Percentiles rank a stretch among this genome's conserved stretches.
phyloP scores from a whole-genome alignment of 208 protist species.

The Histomonas meleagridis region DNA sequence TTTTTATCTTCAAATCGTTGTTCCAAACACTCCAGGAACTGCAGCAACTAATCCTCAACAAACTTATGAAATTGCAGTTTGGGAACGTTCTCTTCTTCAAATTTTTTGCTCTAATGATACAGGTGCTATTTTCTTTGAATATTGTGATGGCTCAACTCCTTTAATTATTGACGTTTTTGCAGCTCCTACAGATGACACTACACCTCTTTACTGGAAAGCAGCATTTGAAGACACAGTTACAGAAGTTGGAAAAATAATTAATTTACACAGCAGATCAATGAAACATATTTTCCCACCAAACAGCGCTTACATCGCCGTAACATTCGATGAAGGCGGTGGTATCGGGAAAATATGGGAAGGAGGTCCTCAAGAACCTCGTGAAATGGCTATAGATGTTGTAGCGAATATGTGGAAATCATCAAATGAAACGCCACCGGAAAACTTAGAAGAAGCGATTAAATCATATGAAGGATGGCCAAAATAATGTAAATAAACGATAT shows the following conservation, averaged over 20 bases:
- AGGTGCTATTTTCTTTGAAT: neutral
- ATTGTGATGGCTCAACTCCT: neutral
- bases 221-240: neutral
- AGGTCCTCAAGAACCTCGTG: neutral
- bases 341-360: neutral
- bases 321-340: neutral
- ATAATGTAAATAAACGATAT: no score
- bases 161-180: constrained; percentile 5
- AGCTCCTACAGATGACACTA: neutral
- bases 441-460: neutral
- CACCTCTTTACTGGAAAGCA: neutral
- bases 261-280: neutral
- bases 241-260: neutral
- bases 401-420: neutral
- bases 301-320: neutral
- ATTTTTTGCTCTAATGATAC: neutral
- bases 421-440: neutral
- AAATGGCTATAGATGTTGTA: neutral
- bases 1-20: neutral
- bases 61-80: neutral
- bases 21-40: neutral
- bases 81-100: neutral
- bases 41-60: neutral
- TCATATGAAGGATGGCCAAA: neutral
- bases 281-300: neutral